phyloP scores from a whole-genome alignment of 176 grass and related monocot species.

The Phoenix roebelenii region DNA sequence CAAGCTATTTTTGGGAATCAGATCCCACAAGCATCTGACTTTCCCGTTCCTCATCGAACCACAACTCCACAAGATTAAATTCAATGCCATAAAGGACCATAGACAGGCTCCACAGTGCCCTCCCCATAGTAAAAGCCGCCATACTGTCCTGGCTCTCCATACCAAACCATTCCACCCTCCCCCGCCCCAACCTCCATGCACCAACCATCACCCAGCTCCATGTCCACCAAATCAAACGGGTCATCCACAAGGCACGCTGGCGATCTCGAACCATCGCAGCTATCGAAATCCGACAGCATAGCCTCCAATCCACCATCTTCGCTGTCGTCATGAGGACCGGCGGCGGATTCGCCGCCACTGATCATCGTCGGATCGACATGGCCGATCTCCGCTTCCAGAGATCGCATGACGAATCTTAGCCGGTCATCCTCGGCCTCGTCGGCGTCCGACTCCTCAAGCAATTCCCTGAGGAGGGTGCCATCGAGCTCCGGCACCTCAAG shows the following conservation, averaged over 20 bases:
- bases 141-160: constrained; percentile 1
- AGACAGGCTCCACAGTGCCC: background rate
- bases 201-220: constrained; percentile 7
- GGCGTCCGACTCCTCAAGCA: constrained; percentile 3
- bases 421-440: constrained; percentile 2
- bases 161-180: background rate
- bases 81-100: constrained; percentile 9
- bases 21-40: too few species aligned
- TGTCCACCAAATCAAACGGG: constrained; percentile 13
- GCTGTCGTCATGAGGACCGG: background rate
- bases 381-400: constrained; percentile 16
- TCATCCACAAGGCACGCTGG: background rate
- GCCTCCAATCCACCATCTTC: constrained; percentile 14
- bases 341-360: constrained; percentile 1
- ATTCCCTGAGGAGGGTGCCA: constrained; percentile 7
- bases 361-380: background rate
- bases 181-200: background rate
- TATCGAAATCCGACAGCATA: constrained; percentile 5
- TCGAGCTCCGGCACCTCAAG: constrained; percentile 1
- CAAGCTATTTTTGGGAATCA: too few species aligned
- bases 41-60: too few species aligned
- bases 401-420: constrained; percentile 8
- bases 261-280: background rate
- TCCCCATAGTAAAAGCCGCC: background rate
- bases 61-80: too few species aligned